Conservation (phyloP, 169 alveolate genomes). For the Cryptosporidium ubiquitum region DNA sequence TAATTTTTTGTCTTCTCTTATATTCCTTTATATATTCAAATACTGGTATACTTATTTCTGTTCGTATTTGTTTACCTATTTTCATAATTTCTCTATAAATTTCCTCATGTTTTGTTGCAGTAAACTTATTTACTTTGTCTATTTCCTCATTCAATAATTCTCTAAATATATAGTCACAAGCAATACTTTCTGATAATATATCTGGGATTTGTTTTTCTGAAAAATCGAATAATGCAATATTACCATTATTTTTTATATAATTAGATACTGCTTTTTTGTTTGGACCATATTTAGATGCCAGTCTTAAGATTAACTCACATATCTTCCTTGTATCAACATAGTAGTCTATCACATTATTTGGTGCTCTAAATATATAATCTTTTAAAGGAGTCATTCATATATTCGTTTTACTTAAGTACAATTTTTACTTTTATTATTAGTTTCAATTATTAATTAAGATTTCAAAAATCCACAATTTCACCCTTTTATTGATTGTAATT, state of each 20-base stretch:
- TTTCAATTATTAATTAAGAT: too few relatives aligned
- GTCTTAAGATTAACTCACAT: slow-evolving; percentile 17
- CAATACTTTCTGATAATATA: slow-evolving; percentile 15
- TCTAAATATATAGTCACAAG: slow-evolving; percentile 66
- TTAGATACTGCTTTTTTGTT: slow-evolving; percentile 11
- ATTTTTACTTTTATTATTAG: neutral
- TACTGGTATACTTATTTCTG: slow-evolving; percentile 38
- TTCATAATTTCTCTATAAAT: slow-evolving; percentile 72
- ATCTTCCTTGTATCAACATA: slow-evolving; percentile 36
- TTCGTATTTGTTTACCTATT: slow-evolving; percentile 71
- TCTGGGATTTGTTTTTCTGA: slow-evolving; percentile 16
- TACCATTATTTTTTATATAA: slow-evolving; percentile 5
- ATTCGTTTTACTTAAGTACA: neutral
- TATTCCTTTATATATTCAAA: slow-evolving; percentile 6
- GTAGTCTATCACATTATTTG: neutral
- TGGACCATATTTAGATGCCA: slow-evolving; percentile 64
- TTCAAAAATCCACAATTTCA: too few relatives aligned
- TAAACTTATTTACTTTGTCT: slow-evolving; percentile 76
- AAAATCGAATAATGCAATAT: neutral
- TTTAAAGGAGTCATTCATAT: slow-evolving; percentile 26
- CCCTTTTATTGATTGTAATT: too few relatives aligned
- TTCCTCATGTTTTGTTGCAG: slow-evolving; percentile 77
- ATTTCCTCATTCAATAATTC: slow-evolving; percentile 78
- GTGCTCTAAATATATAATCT: slow-evolving; percentile 27
- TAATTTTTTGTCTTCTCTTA: slow-evolving; percentile 10